Evolutionary conservation across 768 basidiomycete species (phyloP).

Genomic region (Calvatia gigantea): DNA sequence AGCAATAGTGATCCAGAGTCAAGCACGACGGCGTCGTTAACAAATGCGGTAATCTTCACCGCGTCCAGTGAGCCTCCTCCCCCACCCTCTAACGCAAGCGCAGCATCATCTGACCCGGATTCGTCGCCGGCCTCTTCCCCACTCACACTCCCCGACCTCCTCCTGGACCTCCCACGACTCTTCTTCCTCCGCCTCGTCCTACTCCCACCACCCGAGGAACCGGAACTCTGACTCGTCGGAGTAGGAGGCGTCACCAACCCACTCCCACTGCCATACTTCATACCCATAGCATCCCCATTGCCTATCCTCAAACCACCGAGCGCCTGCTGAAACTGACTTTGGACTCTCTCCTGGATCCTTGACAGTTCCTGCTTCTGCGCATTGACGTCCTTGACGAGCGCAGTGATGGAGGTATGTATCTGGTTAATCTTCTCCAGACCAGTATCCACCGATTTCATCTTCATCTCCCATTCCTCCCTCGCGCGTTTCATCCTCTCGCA

Average conservation of each 20-base stretch:
- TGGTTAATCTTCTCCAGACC: conserved; percentile 45
- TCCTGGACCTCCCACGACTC: conserved; percentile 19
- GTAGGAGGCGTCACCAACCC: conserved; percentile 76
- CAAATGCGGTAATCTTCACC: conserved; percentile 1
- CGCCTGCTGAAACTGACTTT: conserved; percentile 9
- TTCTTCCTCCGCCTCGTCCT: conserved; percentile 38
- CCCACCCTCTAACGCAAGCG: conserved; percentile 30
- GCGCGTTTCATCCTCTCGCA: conserved; percentile 70
- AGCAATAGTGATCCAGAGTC: too few relatives aligned
- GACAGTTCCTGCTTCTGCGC: conserved; percentile 19
- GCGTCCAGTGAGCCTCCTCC: not conserved
- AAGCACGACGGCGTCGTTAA: not conserved
- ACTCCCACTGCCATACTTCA: conserved; percentile 22
- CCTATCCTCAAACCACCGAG: not conserved
- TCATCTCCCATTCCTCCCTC: conserved; percentile 77
- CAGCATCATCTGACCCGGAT: conserved; percentile 21
- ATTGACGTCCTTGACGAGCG: conserved; percentile 14
- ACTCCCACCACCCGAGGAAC: conserved; percentile 35
- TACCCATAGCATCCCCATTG: conserved; percentile 36
- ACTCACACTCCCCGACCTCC: conserved; percentile 16
- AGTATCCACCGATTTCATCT: conserved; percentile 49
- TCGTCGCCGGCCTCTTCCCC: conserved; percentile 9
- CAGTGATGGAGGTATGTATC: conserved; percentile 26
- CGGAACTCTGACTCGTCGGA: conserved; percentile 67
- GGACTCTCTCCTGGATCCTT: conserved; percentile 16